Percentiles rank a stretch among this genome's conserved stretches.
These are phyloP conservation scores for Huntiella decipiens DNA, from an alignment of 2,329 filamentous ascomycete species.

Conservation along the genomic window DNA sequence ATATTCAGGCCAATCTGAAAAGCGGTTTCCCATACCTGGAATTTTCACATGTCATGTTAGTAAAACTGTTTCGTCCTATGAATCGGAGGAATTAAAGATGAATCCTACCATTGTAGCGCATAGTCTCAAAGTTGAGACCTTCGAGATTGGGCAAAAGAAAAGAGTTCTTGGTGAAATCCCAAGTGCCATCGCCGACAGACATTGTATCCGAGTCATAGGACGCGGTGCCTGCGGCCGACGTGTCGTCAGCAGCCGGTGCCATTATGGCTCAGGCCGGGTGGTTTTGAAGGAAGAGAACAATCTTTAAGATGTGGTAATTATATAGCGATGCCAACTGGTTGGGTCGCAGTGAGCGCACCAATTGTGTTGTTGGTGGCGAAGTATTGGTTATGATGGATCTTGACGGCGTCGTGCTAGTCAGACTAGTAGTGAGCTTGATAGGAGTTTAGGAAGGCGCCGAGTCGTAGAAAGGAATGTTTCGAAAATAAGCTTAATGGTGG, in stretches of 20 bases:
- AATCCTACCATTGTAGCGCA: conserved; percentile 59
- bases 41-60: no score
- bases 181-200: conserved; percentile 64
- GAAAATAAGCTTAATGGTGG: no score
- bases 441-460: no score
- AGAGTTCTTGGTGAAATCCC: conserved; percentile 58
- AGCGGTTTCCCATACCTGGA: conserved; percentile 65
- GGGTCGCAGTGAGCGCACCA: not conserved
- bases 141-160: conserved; percentile 63
- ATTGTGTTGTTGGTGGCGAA: not conserved
- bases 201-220: conserved; percentile 57
- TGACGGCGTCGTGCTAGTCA: no score
- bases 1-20: conserved; percentile 49
- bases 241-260: conserved; percentile 38
- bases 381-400: no score
- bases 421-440: no score
- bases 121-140: conserved; percentile 62
- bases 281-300: not conserved
- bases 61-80: no score
- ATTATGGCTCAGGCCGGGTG: conserved; percentile 23
- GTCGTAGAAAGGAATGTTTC: no score
- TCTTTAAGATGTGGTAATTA: not conserved
- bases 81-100: not conserved
- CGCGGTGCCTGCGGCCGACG: conserved; percentile 53
- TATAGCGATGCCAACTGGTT: not conserved